Evolutionary conservation across 352 stramenopile genomes (phyloP).

Genomic region (Hyaloperonospora brassicae): DNA sequence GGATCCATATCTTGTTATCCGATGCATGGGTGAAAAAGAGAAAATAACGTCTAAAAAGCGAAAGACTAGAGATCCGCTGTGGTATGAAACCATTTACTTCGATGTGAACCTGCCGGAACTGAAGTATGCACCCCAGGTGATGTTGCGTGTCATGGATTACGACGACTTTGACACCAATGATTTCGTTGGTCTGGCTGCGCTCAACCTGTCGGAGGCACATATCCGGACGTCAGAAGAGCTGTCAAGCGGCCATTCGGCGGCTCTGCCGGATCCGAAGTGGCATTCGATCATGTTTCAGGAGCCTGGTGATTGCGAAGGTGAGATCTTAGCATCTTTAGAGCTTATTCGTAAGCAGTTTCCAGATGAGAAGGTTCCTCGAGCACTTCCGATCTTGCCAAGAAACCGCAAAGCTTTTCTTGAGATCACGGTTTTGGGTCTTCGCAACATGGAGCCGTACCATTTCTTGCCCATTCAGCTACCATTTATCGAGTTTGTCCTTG

Average conservation of each 20-base stretch:
- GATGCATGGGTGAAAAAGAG: slow-evolving; percentile 71
- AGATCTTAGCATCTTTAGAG: slow-evolving; percentile 69
- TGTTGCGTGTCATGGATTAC: slow-evolving; percentile 74
- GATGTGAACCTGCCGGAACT: slow-evolving; percentile 75
- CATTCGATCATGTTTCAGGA: slow-evolving; percentile 72
- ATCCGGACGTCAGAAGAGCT: slow-evolving; percentile 59
- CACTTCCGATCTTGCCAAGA: slow-evolving; percentile 46
- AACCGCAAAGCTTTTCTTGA: slow-evolving; percentile 74
- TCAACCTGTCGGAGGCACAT: slow-evolving; percentile 67
- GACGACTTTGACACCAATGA: slow-evolving; percentile 72
- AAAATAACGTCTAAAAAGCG: slow-evolving; percentile 67
- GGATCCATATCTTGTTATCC: slow-evolving; percentile 76
- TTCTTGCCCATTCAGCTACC: slow-evolving; percentile 85
- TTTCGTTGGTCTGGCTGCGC: slow-evolving; percentile 47
- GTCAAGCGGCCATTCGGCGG: slow-evolving; percentile 28
- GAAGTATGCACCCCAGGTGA: slow-evolving; percentile 69
- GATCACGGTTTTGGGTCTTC: slow-evolving; percentile 77
- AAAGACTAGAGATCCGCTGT: slow-evolving; percentile 77
- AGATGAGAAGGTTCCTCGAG: slow-evolving; percentile 47
- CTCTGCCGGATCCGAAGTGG: slow-evolving; percentile 66
- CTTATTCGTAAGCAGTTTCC: slow-evolving; percentile 66
- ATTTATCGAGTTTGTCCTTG: slow-evolving; percentile 84
- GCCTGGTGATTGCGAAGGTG: slow-evolving; percentile 67
- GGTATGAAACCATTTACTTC: slow-evolving; percentile 84
- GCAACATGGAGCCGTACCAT: slow-evolving; percentile 84